These are phyloP conservation scores for Trichopus zeylanicus DNA, from an alignment of 116 monocot genomes.

Conservation along the genomic window DNA sequence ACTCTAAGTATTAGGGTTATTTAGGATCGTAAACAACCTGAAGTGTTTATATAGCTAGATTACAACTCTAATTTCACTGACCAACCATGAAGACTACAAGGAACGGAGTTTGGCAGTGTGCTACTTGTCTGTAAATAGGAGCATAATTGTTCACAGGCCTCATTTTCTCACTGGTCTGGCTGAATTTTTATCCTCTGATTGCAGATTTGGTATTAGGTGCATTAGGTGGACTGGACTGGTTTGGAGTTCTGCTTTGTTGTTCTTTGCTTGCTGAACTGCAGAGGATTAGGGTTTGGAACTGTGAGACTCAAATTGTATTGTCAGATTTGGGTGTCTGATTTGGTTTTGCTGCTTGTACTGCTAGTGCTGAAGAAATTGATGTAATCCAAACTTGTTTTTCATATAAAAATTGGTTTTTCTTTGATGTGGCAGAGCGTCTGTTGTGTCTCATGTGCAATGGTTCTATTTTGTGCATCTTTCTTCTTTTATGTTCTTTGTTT, in stretches of 20 bases:
- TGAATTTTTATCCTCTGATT: no score
- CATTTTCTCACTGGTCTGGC: neutral
- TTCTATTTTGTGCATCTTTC: no score
- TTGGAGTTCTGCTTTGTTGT: neutral
- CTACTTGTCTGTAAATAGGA: constrained; percentile 6
- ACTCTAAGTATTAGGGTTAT: constrained; percentile 11
- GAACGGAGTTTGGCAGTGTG: neutral
- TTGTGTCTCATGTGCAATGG: no score
- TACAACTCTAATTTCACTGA: constrained; percentile 3
- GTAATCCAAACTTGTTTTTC: no score
- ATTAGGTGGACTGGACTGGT: no score
- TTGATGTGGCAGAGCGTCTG: no score
- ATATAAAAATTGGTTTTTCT: no score
- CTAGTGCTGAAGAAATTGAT: no score
- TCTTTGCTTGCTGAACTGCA: neutral
- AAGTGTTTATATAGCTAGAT: constrained; percentile 12
- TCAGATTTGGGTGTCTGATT: neutral
- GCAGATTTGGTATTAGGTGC: no score
- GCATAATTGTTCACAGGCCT: neutral
- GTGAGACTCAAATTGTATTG: neutral
- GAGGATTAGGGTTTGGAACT: neutral
- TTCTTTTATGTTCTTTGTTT: no score
- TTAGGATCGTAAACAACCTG: neutral
- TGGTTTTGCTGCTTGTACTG: neutral
- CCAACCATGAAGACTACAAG: constrained; percentile 4